These are phyloP conservation scores for Daldinia bambusicola DNA, from an alignment of 495 filamentous ascomycete genomes.

Conservation along the genomic window DNA sequence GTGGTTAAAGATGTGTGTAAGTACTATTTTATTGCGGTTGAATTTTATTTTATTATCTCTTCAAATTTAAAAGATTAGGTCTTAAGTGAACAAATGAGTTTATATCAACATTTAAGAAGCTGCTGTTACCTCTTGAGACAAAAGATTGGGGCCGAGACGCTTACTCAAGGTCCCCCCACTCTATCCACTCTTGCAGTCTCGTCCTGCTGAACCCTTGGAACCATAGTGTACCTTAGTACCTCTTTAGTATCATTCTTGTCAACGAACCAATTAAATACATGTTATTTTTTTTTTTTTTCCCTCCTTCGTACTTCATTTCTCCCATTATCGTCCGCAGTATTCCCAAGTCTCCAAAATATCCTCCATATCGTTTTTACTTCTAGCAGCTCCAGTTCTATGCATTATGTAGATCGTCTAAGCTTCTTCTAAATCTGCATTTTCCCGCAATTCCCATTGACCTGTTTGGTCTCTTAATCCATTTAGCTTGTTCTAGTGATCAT, in stretches of 20 bases:
- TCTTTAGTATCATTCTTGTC: slow-evolving; percentile 3
- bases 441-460: slow-evolving; percentile 10
- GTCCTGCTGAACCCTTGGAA: slow-evolving; percentile 11
- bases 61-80: no score
- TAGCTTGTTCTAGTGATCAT: background rate
- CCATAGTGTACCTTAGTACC: slow-evolving; percentile 1
- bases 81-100: no score
- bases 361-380: background rate
- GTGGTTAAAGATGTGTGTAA: background rate
- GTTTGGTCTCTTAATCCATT: slow-evolving; percentile 1
- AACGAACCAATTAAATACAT: slow-evolving; percentile 28
- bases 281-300: slow-evolving; percentile 14
- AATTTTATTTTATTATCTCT: no score
- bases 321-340: background rate
- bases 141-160: no score
- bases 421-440: slow-evolving; percentile 13
- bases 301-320: slow-evolving; percentile 27
- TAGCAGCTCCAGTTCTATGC: slow-evolving; percentile 15
- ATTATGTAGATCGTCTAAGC: slow-evolving; percentile 22
- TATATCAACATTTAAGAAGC: background rate
- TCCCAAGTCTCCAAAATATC: background rate
- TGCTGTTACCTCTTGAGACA: background rate
- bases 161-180: background rate
- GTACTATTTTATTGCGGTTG: background rate
- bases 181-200: slow-evolving; percentile 8